Evolutionary conservation across 129 eudicot species (phyloP).

Genomic region (Tagetes patula): DNA sequence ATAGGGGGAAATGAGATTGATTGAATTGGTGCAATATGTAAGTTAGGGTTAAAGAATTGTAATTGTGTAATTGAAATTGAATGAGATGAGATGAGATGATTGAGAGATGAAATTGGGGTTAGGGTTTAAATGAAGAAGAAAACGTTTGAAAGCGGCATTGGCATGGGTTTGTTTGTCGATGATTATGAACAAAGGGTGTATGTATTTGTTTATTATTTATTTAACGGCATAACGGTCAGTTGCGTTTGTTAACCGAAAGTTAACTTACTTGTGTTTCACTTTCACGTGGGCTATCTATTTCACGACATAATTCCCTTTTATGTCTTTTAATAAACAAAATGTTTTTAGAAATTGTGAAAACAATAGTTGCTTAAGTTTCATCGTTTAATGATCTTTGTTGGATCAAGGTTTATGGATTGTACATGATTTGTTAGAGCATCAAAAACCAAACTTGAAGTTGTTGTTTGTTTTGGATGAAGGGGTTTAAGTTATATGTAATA

Average conservation of each 20-base stretch:
- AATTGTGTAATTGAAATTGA: not conserved
- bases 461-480: too few species aligned
- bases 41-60: constrained; percentile 25
- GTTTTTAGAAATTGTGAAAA: too few species aligned
- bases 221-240: constrained; percentile 40
- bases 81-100: not conserved
- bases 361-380: too few species aligned
- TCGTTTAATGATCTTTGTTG: too few species aligned
- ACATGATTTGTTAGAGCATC: too few species aligned
- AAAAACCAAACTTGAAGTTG: too few species aligned
- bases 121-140: constrained; percentile 33
- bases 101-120: constrained; percentile 33
- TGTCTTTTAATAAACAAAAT: not conserved
- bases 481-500: too few species aligned
- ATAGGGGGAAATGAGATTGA: not conserved
- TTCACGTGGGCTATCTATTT: constrained; percentile 2
- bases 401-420: too few species aligned
- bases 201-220: not conserved
- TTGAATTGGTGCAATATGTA: constrained; percentile 6
- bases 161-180: constrained; percentile 3
- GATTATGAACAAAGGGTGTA: constrained; percentile 13
- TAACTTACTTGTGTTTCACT: constrained; percentile 11
- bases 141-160: constrained; percentile 3
- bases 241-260: constrained; percentile 26
- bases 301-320: not conserved